Evolutionary conservation across 2,329 filamentous ascomycete species (phyloP).

Genomic region (Colletotrichum echinochloae): DNA sequence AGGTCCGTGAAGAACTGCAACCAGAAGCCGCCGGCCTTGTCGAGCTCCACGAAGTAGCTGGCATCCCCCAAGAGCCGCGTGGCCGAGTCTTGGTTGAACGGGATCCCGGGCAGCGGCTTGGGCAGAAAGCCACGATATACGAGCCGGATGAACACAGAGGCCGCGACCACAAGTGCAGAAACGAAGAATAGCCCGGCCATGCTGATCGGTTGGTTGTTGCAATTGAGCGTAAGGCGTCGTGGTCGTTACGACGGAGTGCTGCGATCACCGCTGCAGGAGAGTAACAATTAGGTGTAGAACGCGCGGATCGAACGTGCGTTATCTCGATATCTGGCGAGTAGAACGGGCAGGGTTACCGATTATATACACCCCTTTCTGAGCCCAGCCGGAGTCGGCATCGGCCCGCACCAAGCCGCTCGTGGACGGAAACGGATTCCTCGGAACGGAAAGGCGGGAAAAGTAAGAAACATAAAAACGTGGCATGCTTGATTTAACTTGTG

Average conservation of each 20-base stretch:
- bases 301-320: too few species aligned
- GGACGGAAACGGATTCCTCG: too few species aligned
- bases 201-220: not conserved
- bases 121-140: conserved; percentile 10
- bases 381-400: too few species aligned
- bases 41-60: conserved; percentile 2
- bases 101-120: not conserved
- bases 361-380: too few species aligned
- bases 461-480: too few species aligned
- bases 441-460: too few species aligned
- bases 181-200: not conserved
- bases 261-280: not conserved
- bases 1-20: conserved; percentile 5
- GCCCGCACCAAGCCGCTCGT: too few species aligned
- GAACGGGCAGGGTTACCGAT: too few species aligned
- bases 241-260: not conserved
- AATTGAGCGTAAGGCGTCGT: not conserved
- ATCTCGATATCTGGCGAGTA: too few species aligned
- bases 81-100: conserved; percentile 1
- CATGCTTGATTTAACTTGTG: too few species aligned
- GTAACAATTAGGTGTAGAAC: too few species aligned
- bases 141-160: not conserved
- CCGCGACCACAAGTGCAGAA: not conserved
- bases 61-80: not conserved
- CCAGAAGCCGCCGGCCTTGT: conserved; percentile 5